Conservation (phyloP, 352 stramenopile species). For the Phytopythium mirpurense region DNA sequence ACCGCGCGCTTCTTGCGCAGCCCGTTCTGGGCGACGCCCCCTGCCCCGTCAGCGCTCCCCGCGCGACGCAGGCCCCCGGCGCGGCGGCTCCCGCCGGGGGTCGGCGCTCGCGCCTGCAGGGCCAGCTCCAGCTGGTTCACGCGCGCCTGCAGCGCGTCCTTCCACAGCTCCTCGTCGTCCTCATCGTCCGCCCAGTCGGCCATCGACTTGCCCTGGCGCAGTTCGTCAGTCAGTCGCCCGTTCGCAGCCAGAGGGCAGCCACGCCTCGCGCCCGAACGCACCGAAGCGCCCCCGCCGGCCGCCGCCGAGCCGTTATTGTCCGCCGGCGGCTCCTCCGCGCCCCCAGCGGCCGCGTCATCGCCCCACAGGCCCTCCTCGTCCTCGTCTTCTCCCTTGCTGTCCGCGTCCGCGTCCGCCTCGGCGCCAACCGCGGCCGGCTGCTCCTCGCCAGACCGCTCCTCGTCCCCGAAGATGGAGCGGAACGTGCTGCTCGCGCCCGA, state of each 20-base stretch:
- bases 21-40: slow-evolving; percentile 2
- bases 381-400: slow-evolving; percentile 24
- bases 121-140: slow-evolving; percentile 72
- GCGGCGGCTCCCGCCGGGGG: slow-evolving; percentile 9
- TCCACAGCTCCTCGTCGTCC: slow-evolving; percentile 77
- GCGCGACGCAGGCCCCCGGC: too few relatives aligned
- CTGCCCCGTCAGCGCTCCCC: too few relatives aligned
- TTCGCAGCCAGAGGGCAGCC: too few relatives aligned
- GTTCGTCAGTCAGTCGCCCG: background rate
- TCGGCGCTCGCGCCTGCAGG: slow-evolving; percentile 15
- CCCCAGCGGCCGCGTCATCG: slow-evolving; percentile 17
- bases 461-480: slow-evolving; percentile 55
- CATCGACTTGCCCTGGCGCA: slow-evolving; percentile 48
- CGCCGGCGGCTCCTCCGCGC: slow-evolving; percentile 5
- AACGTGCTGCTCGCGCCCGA: slow-evolving; percentile 60
- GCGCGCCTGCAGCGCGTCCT: slow-evolving; percentile 68
- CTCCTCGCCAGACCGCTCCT: slow-evolving; percentile 5
- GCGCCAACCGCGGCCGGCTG: background rate
- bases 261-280: too few relatives aligned
- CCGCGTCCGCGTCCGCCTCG: background rate
- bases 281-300: background rate
- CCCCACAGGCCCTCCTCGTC: slow-evolving; percentile 53
- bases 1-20: slow-evolving; percentile 18
- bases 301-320: slow-evolving; percentile 7
- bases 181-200: slow-evolving; percentile 75